Conservation (phyloP, 805 yeast genomes). For the Sugiyamaella smithiae region DNA sequence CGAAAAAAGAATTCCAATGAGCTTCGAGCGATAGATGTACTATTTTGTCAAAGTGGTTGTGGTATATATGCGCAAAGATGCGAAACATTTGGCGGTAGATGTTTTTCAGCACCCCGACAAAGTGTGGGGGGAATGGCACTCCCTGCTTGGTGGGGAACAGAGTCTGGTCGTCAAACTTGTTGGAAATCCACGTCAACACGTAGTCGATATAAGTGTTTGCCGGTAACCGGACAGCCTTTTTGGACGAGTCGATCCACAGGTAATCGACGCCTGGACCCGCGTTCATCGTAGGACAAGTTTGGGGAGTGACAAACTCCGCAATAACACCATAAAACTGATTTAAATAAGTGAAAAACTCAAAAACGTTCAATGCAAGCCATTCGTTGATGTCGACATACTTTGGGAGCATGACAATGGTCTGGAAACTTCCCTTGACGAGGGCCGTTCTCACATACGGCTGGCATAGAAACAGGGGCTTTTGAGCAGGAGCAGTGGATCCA, state of each 20-base stretch:
- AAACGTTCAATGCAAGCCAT: conserved; percentile 92
- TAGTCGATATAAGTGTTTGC: conserved; percentile 91
- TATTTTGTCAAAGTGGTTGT: conserved; percentile 90
- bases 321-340: conserved; percentile 89
- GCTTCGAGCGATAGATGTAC: conserved; percentile 93
- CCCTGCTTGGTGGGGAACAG: conserved; percentile 91
- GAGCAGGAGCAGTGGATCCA: conserved; percentile 22
- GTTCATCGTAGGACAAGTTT: conserved; percentile 86
- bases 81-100: conserved; percentile 91
- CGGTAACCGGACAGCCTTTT: conserved; percentile 80
- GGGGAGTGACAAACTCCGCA: conserved; percentile 87
- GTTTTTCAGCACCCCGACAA: conserved; percentile 77
- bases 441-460: conserved; percentile 95
- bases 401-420: conserved; percentile 92
- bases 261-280: conserved; percentile 94
- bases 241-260: conserved; percentile 80
- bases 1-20: conserved; percentile 96
- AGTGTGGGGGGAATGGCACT: conserved; percentile 81
- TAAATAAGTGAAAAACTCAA: conserved; percentile 82
- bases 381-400: conserved; percentile 92
- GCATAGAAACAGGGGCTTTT: conserved; percentile 67
- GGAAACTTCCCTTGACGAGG: conserved; percentile 92
- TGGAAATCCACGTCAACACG: conserved; percentile 85
- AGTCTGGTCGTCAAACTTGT: conserved; percentile 83
- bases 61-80: conserved; percentile 91